Evolutionary conservation across 345 rosid species (phyloP), one percentile per base, ranked within the genome.

Genomic region (Acer negundo): DNA sequence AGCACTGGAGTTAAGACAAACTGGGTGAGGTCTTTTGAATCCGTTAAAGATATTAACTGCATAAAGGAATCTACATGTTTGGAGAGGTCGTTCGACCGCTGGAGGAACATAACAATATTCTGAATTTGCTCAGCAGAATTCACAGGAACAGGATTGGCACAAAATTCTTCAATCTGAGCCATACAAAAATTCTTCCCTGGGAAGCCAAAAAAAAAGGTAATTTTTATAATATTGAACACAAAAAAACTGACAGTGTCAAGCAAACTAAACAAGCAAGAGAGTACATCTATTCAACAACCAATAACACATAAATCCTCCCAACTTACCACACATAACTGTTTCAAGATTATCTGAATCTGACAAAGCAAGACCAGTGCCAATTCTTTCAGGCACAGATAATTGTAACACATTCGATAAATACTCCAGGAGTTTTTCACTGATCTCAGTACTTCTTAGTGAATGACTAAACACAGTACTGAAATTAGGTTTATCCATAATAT

Each of bases 71-170:
- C 97, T 56, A 91, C 77, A 76, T 94, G 97, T 80, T 84, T 80
- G 82, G 97, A 84, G n/a, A 92, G 90, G 65, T 85, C 93, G 7
- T 87, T 93, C 16, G 95, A 92, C 35, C 47, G 83, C 80, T 85
- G 94, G 75, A 96, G 97, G 86, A 96, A 94, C 90, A 87, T 79
- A 19, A 90, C 73, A 67, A 91, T 81, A 74, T 83, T 85, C 80
- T 90, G 99, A 77, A 94, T 90, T 86, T 89, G 93, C 85, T 90
- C 97, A 8, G 84, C 76, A 19, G 94, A 87, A 72, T 76, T 82
- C 38, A 89, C 10, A 53, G 88, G 82, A 79, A 72, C 80, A 19
- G 91, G 87, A 81, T 84, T 87, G 62, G 85, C 84, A 67, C 75
- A 80, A 76, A 94, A 76, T 24, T 91, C 82, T 78, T 92, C 96